Conservation (phyloP, 345 rosid genomes). For the Arabidopsis arenosa region DNA sequence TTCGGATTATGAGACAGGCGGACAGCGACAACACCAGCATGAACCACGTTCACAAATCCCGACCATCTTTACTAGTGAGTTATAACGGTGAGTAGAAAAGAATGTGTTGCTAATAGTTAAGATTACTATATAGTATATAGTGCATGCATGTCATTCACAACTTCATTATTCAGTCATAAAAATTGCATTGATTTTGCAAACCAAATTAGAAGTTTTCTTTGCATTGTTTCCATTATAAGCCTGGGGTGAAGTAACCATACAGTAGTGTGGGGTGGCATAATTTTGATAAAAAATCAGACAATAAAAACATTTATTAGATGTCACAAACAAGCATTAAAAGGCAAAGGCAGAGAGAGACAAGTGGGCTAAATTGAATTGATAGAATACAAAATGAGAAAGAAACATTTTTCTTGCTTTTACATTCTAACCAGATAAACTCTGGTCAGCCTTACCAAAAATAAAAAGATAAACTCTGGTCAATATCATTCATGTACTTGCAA, state of each 20-base stretch:
- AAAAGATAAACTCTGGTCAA: not conserved
- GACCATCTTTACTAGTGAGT: not conserved
- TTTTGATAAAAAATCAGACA: not conserved
- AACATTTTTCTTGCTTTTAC: constrained; percentile 37
- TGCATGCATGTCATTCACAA: constrained; percentile 7
- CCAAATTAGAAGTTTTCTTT: not conserved
- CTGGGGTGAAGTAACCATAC: not conserved
- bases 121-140: not conserved
- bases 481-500: not conserved
- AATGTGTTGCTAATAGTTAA: not conserved
- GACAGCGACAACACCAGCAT: no score
- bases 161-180: not conserved
- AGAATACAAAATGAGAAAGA: not conserved
- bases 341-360: not conserved
- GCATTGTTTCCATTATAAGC: not conserved
- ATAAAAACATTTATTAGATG: constrained; percentile 3
- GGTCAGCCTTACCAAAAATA: no score
- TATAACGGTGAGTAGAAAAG: no score
- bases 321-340: not conserved
- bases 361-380: not conserved
- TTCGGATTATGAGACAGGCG: no score
- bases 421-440: not conserved
- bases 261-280: not conserved
- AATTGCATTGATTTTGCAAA: not conserved
- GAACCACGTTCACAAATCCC: no score